Base-by-base conservation (phyloP, 1,139 yeast species). In the Zygosaccharomyces sapae region DNA sequence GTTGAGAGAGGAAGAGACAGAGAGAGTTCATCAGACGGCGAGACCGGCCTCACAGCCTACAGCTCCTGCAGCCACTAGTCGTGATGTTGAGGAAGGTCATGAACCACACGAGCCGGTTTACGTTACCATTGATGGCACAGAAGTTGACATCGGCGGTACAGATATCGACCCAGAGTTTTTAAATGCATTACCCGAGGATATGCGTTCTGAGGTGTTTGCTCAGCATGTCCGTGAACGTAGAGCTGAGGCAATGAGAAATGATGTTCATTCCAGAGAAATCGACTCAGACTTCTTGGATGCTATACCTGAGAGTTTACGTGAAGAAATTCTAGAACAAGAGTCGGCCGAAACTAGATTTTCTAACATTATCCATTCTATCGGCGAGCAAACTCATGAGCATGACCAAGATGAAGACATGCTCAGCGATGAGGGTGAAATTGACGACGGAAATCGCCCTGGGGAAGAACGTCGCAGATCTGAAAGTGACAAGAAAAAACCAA, bases 121-220 rank as follows among this genome's bases (percentile, higher is more conserved):
- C 71, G 90, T 90, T 5, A 73, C 74, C 16, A 84, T 90, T 56
- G 92, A 90, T 19, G 95, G 86, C 33, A 70, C 83, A 30, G 83
- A 82, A 48, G 90, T 90, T 30, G 95, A 90, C 63, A 86, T 90
- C 39, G 79, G 92, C 46, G 94, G 90, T 0, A 83, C 96, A 3
- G 97, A 88, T 48, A 88, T 90, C 50, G 97, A 90, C 67, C 95
- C 95, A 0, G 94, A 86, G 56, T 90, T 89, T 62, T 74, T 90
- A 54, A 86, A 84, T 56, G 97, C 96, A 0, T 73, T 90, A 34
- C 97, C 97, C 0, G 96, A 86, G 41, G 95, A 87, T 46, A 86
- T 90, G 86, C 74, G 96, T 45, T 95, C 89, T 55, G 97, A 90
- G 59, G 97, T 89, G 0, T 81, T 88, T 59, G 81, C 94, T 0